A percentile compares a stretch with the other conserved stretches of the same genome.
These are phyloP conservation scores for Yarrowia sp. DNA, from an alignment of 805 yeast genomes.

Conservation along the genomic window DNA sequence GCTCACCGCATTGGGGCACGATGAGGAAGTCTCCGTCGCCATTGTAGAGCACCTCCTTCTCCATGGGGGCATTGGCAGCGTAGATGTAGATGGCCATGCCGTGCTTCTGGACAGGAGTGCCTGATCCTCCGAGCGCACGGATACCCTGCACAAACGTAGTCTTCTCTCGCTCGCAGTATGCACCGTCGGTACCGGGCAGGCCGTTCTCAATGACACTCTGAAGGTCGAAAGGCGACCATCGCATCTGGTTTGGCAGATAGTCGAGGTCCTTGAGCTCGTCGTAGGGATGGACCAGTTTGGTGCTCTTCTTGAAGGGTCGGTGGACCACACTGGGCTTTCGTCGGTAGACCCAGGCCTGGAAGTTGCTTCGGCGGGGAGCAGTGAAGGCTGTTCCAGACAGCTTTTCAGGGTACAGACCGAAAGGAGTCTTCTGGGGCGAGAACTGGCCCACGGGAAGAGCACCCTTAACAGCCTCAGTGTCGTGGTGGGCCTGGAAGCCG, in stretches of 20 bases:
- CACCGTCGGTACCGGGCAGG: neutral
- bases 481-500: constrained; percentile 34
- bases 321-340: constrained; percentile 34
- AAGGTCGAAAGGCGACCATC: constrained; percentile 34
- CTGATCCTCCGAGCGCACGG: constrained; percentile 33
- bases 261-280: constrained; percentile 27
- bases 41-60: constrained; percentile 32
- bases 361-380: constrained; percentile 35
- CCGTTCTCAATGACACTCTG: constrained; percentile 9
- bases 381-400: constrained; percentile 38
- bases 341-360: constrained; percentile 36
- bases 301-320: constrained; percentile 28
- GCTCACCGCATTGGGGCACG: constrained; percentile 35
- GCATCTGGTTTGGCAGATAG: constrained; percentile 34
- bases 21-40: constrained; percentile 36
- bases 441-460: constrained; percentile 35
- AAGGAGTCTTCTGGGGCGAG: constrained; percentile 33
- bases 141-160: constrained; percentile 32
- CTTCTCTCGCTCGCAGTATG: constrained; percentile 4
- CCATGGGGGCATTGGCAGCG: constrained; percentile 33
- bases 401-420: constrained; percentile 37
- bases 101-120: constrained; percentile 32
- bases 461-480: constrained; percentile 34
- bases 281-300: neutral
- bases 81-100: constrained; percentile 34